Percentiles rank a stretch among this genome's conserved stretches.
Evolutionary conservation across 495 filamentous ascomycete species (phyloP).

Genomic region (Tetracladium setigerum): DNA sequence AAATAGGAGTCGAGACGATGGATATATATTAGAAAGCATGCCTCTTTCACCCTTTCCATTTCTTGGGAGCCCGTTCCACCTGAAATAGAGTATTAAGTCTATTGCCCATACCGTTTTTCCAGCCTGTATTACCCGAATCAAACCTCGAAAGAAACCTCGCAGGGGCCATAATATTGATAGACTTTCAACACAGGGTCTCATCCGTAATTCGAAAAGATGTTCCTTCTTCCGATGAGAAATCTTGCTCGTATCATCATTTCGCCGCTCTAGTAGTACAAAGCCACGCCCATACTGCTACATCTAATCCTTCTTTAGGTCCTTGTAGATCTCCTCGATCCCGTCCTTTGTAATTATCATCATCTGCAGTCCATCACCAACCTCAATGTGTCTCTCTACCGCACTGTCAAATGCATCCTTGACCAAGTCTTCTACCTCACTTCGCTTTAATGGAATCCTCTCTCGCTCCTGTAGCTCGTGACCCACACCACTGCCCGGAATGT

Average conservation of each 20-base stretch:
- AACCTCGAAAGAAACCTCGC: too few species aligned
- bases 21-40: too few species aligned
- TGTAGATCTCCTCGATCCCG: conserved; percentile 79
- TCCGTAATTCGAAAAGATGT: neutral
- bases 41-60: too few species aligned
- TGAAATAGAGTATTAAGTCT: too few species aligned
- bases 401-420: conserved; percentile 97
- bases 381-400: conserved; percentile 96
- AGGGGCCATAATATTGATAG: neutral
- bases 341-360: conserved; percentile 85
- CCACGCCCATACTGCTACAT: neutral
- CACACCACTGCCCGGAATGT: conserved; percentile 77
- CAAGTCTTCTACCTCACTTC: conserved; percentile 68
- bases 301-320: conserved; percentile 87
- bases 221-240: too few species aligned
- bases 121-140: too few species aligned
- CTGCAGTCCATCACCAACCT: conserved; percentile 94
- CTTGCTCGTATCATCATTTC: neutral
- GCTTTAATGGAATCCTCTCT: conserved; percentile 55
- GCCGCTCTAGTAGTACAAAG: conserved; percentile 6
- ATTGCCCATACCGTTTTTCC: too few species aligned
- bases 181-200: neutral
- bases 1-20: too few species aligned
- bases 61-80: too few species aligned
- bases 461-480: conserved; percentile 72